These are phyloP conservation scores for Arthrobotrys megalospora DNA, from an alignment of 2,329 filamentous ascomycete genomes.

Conservation along the genomic window DNA sequence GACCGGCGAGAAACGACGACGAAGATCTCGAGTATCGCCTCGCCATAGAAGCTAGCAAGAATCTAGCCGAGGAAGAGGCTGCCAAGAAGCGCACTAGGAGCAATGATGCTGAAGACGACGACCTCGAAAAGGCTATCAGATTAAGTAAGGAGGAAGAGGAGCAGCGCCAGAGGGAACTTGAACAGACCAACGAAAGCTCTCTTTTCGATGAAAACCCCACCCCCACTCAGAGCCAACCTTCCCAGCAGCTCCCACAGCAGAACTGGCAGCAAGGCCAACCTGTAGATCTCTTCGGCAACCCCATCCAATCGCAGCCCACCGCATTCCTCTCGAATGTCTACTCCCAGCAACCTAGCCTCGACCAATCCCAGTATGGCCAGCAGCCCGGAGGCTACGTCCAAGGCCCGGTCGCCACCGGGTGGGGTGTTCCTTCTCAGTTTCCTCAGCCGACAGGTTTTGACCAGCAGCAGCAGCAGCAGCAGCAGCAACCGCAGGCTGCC, in stretches of 20 bases:
- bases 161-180: constrained; percentile 84
- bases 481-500: constrained; percentile 63
- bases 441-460: constrained; percentile 69
- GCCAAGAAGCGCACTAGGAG: constrained; percentile 78
- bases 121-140: constrained; percentile 93
- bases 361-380: constrained; percentile 71
- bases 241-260: constrained; percentile 70
- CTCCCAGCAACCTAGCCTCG: constrained; percentile 83
- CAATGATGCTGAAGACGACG: constrained; percentile 78
- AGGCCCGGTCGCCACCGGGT: constrained; percentile 52
- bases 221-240: constrained; percentile 75
- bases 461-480: constrained; percentile 67
- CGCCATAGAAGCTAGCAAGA: constrained; percentile 94
- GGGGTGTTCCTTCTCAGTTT: constrained; percentile 60
- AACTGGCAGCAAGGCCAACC: constrained; percentile 95
- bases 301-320: constrained; percentile 80
- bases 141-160: constrained; percentile 94
- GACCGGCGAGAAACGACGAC: constrained; percentile 75
- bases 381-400: constrained; percentile 59
- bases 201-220: constrained; percentile 87
- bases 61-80: constrained; percentile 90
- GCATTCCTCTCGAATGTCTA: constrained; percentile 79
- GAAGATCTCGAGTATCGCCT: constrained; percentile 92
- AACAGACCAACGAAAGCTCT: constrained; percentile 85
- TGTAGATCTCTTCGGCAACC: constrained; percentile 98